Evolutionary conservation across 2,329 filamentous ascomycete species (phyloP), one percentile per base, ranked within the genome.

Genomic region (Fusarium stilboides): DNA sequence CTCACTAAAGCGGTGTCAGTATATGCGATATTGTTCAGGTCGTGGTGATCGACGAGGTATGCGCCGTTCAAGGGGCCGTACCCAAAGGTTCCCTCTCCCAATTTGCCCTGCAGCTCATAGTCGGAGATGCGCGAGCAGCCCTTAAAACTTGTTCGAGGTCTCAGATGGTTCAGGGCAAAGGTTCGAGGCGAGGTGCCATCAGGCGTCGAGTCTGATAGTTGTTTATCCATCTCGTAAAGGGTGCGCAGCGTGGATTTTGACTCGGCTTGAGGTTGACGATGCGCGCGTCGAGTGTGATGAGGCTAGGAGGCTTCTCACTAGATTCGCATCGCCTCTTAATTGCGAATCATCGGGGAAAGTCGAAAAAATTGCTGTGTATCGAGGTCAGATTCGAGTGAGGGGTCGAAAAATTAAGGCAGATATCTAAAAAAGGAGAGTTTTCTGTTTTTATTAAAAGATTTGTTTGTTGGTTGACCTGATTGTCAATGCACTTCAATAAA

Each of bases 1-100:
- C 82, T 98, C 94, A 71, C 91, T 92, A 46, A 20, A 22, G 19
- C 20, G 64, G 47, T 34, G 34, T 67, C 54, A 63, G 64, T 40
- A 62, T 62, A 57, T 44, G 34, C 20, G 50, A 52, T 20, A 13
- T 49, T 13, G 7, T 6, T 14, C 7, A 53, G 15, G 9, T 39
- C 31, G 10, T 10, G 22, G 31, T 40, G 55, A 26, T 68, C 36
- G 33, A 57, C 71, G 60, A 73, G 62, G 40, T 43, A 34, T 57
- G 68, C 37, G 49, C 28, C 36, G 28, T 45, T 37, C 44, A 44
- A 44, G 57, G 56, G 37, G 50, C 77, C 88, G 73, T 82, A 92
- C 90, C 95, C 95, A 82, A 98, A 98, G 22, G 95, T 98, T 65
- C 95, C 95, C 79, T 98, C 95, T 72, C 95, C 95, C 57, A 99